Evolutionary conservation across 352 stramenopile genomes (phyloP), one percentile per base, ranked within the genome.

Genomic region (Phytophthora sp.): DNA sequence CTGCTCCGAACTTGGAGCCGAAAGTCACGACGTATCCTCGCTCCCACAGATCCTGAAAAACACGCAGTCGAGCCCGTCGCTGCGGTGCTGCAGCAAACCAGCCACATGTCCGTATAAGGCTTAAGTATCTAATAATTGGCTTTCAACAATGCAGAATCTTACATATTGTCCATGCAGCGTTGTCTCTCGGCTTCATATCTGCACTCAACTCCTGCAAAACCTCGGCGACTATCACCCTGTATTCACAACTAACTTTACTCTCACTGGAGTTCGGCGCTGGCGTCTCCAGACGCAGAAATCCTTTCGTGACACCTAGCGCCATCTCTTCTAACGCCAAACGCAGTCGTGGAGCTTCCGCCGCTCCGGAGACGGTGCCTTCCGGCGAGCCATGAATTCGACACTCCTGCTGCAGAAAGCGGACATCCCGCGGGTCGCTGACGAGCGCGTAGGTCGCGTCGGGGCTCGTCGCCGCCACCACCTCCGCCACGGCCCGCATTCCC

Each of bases 1-100:
- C 84, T 4, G 81, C 82, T n/a, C 82, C 83, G 51, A 95, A 95
- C 64, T 95, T 95, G 32, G 84, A 91, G 13, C 82, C 86, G 20
- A 82, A 84, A 7, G 84, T 83, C 30, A 95, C 80, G 39, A 81
- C 68, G 39, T 88, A 89, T 9, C 79, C 79, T 44, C 77, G 66
- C 23, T 74, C 60, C 86, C 86, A 95, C 4, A 93, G 57, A 39
- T 95, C 80, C 0, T 21, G 50, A 48, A 89, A 93, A n/a, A 93
- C 76, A 21, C 56, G 72, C 20, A 89, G 27, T 13, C 73, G 74
- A 13, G 60, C 34, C 20, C 31, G 48, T n/a, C 65, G 56, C 21
- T 27, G 56, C 7, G 17, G n/a, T 23, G 64, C 76, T 82, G 32
- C 13, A 62, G 28, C 11, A 48, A 63, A 43, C 15, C 20, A 66